Conservation (phyloP, 2,329 filamentous ascomycete genomes). For the Rugonectria rugulosa region DNA sequence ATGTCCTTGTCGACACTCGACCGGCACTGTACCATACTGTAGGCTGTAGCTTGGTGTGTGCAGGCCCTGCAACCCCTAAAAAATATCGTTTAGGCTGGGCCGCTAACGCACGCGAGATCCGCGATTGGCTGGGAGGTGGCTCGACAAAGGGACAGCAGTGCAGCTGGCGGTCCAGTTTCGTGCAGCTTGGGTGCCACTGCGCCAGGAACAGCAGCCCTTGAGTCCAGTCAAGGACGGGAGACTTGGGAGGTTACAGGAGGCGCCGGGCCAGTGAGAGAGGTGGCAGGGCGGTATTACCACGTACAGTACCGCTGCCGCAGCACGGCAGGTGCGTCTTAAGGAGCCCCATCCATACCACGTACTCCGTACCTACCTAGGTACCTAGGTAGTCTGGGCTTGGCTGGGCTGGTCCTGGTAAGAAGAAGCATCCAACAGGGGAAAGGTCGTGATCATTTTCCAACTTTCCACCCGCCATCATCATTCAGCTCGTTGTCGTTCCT, state of each 20-base stretch:
- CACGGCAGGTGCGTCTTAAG: not conserved
- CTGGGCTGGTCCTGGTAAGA: not conserved
- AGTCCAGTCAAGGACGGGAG: conserved; percentile 19
- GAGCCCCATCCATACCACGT: not conserved
- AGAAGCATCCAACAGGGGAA: conserved; percentile 10
- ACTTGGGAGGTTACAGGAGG: conserved; percentile 22
- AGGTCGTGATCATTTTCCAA: conserved; percentile 11
- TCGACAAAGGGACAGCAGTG: conserved; percentile 16
- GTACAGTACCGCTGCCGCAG: not conserved
- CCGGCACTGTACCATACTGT: conserved; percentile 23
- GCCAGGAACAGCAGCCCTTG: conserved; percentile 24
- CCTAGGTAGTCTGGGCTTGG: no score
- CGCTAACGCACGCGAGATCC: conserved; percentile 12
- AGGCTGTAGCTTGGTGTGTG: conserved; percentile 14
- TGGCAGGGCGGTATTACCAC: conserved; percentile 5
- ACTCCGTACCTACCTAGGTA: no score
- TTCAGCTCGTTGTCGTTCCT: conserved; percentile 7
- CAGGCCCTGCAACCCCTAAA: conserved; percentile 37
- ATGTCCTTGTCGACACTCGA: conserved; percentile 14
- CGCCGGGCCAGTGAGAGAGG: conserved; percentile 16
- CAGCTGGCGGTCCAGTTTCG: conserved; percentile 10
- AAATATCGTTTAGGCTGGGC: conserved; percentile 27
- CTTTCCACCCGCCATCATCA: conserved; percentile 21
- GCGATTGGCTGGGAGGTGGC: conserved; percentile 30
- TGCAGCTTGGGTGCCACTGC: conserved; percentile 17